These are phyloP conservation scores for Suillus ampliporus DNA, from an alignment of 768 basidiomycete genomes.

Conservation along the genomic window DNA sequence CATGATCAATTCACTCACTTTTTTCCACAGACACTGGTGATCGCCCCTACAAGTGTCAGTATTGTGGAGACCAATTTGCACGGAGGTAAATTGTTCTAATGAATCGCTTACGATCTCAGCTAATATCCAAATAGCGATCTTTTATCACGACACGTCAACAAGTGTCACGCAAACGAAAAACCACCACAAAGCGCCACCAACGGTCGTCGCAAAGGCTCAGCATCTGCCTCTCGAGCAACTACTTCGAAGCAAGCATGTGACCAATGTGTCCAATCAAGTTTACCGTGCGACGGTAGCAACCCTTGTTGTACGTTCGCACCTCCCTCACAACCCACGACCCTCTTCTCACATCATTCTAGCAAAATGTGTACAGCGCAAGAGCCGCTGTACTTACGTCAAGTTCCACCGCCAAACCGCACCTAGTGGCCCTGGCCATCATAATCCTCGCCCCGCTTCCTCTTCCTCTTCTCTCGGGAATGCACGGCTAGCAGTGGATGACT, in stretches of 20 bases:
- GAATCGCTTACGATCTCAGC: slow-evolving; percentile 9
- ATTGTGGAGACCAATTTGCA: slow-evolving; percentile 90
- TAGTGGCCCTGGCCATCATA: slow-evolving; percentile 69
- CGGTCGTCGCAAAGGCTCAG: slow-evolving; percentile 67
- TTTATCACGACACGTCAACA: slow-evolving; percentile 85
- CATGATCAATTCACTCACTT: slow-evolving; percentile 21
- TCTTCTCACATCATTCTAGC: slow-evolving; percentile 44
- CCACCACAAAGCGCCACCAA: slow-evolving; percentile 40
- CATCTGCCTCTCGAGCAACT: slow-evolving; percentile 71
- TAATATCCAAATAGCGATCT: slow-evolving; percentile 61
- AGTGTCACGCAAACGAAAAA: slow-evolving; percentile 85
- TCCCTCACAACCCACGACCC: slow-evolving; percentile 12
- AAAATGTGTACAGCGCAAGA: slow-evolving; percentile 75
- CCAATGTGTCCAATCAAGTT: slow-evolving; percentile 76
- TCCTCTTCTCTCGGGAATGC: slow-evolving; percentile 33
- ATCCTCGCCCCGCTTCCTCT: slow-evolving; percentile 42
- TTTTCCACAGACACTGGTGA: slow-evolving; percentile 76
- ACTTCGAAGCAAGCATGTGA: slow-evolving; percentile 87
- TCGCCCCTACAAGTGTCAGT: slow-evolving; percentile 86
- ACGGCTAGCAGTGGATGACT: slow-evolving; percentile 45
- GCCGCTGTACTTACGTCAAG: slow-evolving; percentile 80
- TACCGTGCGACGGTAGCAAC: slow-evolving; percentile 81
- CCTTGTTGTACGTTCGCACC: slow-evolving; percentile 67
- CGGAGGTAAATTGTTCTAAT: slow-evolving; percentile 57
- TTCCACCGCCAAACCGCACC: slow-evolving; percentile 85